Evolutionary conservation across 225 moss, liverwort and hornwort species (phyloP).

Genomic region (Pseudoscleropodium purum): DNA sequence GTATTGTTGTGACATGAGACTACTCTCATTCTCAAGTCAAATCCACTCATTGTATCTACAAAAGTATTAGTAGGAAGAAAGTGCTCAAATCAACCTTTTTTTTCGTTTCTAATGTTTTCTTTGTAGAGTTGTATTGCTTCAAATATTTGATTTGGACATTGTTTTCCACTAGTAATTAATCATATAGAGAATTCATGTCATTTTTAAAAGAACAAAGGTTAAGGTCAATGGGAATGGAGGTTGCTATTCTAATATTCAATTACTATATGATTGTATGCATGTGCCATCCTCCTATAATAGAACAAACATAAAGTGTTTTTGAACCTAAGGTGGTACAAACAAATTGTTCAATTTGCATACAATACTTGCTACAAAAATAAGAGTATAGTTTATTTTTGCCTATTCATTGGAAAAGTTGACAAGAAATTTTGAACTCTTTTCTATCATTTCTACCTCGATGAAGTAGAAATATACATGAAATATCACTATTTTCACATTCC

Average conservation of each 20-base stretch:
- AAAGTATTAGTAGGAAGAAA: background rate
- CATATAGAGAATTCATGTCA: background rate
- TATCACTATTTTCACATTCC: background rate
- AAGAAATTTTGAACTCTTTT: background rate
- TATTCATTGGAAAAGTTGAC: rapidly evolving
- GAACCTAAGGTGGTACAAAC: background rate
- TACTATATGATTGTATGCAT: background rate
- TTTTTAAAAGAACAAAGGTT: background rate
- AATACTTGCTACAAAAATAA: background rate
- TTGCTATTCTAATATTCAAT: background rate
- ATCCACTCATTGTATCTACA: background rate
- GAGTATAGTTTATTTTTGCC: background rate
- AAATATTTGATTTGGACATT: background rate
- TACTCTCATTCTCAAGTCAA: background rate
- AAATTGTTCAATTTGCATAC: background rate
- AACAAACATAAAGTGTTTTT: background rate
- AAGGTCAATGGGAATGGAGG: background rate
- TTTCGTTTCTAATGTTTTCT: background rate
- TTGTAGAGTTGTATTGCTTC: background rate
- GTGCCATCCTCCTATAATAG: background rate
- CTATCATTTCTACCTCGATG: background rate
- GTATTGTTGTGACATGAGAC: background rate
- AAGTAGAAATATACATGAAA: background rate
- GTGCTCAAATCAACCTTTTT: background rate
- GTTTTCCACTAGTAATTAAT: background rate